Base-by-base conservation (phyloP, 106 monocot species). In the Dioscorea dumetorum region DNA sequence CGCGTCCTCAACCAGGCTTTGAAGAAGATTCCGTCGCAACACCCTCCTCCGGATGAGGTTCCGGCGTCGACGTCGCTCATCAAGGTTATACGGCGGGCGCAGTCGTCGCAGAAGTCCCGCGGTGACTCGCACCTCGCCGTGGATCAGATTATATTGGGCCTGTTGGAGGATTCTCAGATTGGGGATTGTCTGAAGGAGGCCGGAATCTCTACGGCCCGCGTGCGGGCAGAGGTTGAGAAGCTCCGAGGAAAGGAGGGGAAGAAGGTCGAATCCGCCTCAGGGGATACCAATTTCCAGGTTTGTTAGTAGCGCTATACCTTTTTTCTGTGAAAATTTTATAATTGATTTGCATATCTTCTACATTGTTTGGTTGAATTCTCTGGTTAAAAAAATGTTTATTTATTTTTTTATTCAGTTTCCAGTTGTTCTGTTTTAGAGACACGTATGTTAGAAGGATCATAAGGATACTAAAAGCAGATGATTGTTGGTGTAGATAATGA, bases 41-140 rank as follows among this genome's bases (percentile, higher is more conserved):
- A 67, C 33, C 85, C 85, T 0, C 81, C 85, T 0, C 85, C 85
- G 33, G 85, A 85, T 15, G 71, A 81, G 48, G 57, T 85, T 41
- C 85, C 85, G 0, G 74, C 85, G 9, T 74, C 81, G 14, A 81
- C 81, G 15, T 81, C 85, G 22, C 66, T 85, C 16, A 75, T 77
- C 60, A 85, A 85, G 54, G 70, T 58, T 60, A 60, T 85, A 48
- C 78, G 85, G 35, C 78, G 85, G 5, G 85, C 78, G 1, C 81
- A 82, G 64, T 76, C 82, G 21, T 70, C 73, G 11, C 86, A 86
- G 76, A 82, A 82, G 60, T 41, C 82, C 16, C 68, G 71, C 19
- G 82, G 82, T 14, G 86, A 86, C 58, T 63, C 86, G 17, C 86
- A 86, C 54, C 74, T 86, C 31, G 86, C 86, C 33, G 82, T 86